Percentiles rank a stretch among this genome's conserved stretches.
phyloP scores from a whole-genome alignment of 108 stramenopile species.

The Skeletonema marinoi region DNA sequence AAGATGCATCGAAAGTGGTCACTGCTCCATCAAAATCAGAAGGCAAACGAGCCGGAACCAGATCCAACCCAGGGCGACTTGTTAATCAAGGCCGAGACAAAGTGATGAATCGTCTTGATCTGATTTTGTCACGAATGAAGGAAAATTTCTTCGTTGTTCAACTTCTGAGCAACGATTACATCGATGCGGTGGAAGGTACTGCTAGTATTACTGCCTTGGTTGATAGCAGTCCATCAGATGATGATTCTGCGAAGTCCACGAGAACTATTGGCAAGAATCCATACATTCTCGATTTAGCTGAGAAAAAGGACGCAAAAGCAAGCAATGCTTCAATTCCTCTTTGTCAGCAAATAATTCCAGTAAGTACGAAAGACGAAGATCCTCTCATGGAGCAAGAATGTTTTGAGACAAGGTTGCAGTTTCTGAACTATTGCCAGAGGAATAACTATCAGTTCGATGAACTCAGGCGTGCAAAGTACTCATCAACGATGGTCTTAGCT shows the following conservation, averaged over 20 bases:
- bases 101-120: conserved; percentile 73
- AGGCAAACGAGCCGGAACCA: conserved; percentile 59
- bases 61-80: conserved; percentile 65
- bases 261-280: conserved; percentile 43
- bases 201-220: conserved; percentile 61
- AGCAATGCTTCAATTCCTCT: not conserved
- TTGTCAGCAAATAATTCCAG: conserved; percentile 8
- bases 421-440: conserved; percentile 91
- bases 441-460: conserved; percentile 98
- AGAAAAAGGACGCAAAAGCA: not conserved
- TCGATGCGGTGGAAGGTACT: conserved; percentile 62
- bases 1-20: conserved; percentile 8
- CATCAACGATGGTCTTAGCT: conserved; percentile 92
- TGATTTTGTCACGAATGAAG: conserved; percentile 72
- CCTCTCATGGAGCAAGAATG: conserved; percentile 73
- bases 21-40: conserved; percentile 36
- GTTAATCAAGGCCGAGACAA: conserved; percentile 61
- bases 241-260: not conserved
- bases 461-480: conserved; percentile 94
- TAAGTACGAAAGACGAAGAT: conserved; percentile 74
- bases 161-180: conserved; percentile 67
- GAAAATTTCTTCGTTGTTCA: conserved; percentile 84
- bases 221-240: conserved; percentile 47
- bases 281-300: conserved; percentile 6
- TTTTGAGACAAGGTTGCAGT: conserved; percentile 89